phyloP scores from a whole-genome alignment of 192 early-diverging fungal species.

The Chytriomyces sp. region DNA sequence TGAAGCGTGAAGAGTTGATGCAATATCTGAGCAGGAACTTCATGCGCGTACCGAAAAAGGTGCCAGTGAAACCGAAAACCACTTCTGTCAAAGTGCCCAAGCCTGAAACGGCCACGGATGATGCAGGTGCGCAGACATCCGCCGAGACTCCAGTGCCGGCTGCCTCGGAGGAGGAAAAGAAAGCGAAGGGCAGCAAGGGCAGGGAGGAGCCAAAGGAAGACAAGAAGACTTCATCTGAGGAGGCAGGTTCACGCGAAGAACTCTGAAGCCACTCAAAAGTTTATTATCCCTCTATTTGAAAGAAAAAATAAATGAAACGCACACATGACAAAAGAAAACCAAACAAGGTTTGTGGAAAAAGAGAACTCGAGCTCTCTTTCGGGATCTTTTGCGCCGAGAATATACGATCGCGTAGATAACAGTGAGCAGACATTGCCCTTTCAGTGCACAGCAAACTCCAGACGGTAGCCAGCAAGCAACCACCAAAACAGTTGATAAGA shows the following conservation, averaged over 20 bases:
- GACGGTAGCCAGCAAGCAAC: too few species aligned
- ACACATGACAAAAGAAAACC: too few species aligned
- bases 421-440: too few species aligned
- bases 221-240: background rate
- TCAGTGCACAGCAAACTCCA: too few species aligned
- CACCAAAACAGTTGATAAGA: too few species aligned
- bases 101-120: constrained; percentile 15
- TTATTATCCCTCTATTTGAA: too few species aligned
- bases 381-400: too few species aligned
- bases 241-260: background rate
- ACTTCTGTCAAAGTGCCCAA: constrained; percentile 36
- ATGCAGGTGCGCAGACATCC: constrained; percentile 17
- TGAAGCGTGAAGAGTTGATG: constrained; percentile 41
- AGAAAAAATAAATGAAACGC: too few species aligned
- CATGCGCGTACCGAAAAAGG: constrained; percentile 27
- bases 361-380: too few species aligned
- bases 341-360: too few species aligned
- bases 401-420: too few species aligned
- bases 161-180: constrained; percentile 34
- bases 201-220: background rate
- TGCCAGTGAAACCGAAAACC: constrained; percentile 49
- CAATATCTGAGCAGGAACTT: constrained; percentile 25
- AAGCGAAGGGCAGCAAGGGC: background rate
- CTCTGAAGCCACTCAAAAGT: too few species aligned
- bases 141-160: constrained; percentile 39